Base-by-base conservation (phyloP, 805 yeast genomes). In the Jamesozyma lodderae region DNA sequence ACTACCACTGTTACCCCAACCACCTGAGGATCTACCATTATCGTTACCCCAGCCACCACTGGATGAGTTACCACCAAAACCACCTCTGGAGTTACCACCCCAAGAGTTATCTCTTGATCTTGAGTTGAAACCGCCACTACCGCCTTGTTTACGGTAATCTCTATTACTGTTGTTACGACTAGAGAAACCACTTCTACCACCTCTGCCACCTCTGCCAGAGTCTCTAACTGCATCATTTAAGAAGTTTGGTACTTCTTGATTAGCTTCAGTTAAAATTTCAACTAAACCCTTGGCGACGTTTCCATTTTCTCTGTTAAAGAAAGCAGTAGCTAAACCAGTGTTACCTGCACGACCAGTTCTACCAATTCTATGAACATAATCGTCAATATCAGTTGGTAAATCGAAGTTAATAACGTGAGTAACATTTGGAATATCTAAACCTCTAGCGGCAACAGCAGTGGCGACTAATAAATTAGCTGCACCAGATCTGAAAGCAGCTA, bases 341-440 rank as follows among this genome's bases (percentile, higher is more conserved):
- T 92, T 92, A 76, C 98, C 98, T 57, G 99, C 99, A 79, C 99
- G 92, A 69, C 98, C 99, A 60, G 99, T 92, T 79, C 98, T 90
- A 77, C 98, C 98, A 62, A 92, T 92, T 73, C 98, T 84, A 73
- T 92, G 98, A 43, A 92, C 98, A 62, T 92, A 92, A 68, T 92
- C 98, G 66, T 92, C 98, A 58, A 92, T 83, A 66, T 92, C 97
- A 61, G 81, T 72, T 64, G 98, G 98, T 64, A 92, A 73, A 63
- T 92, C 98, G 65, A 82, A 92, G 77, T 92, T 92, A 68, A 92
- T 81, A 59, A 92, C 98, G 63, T 90, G 97, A 35, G 94, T 81
- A 54, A 92, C 98, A 63, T 92, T 92, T 64, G 98, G 97, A 73
- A 92, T 92, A 77, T 92, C 98, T 67, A 92, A 78, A 74, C 98